Conservation (phyloP, 768 basidiomycete genomes). For the Boletus rex-veris region DNA sequence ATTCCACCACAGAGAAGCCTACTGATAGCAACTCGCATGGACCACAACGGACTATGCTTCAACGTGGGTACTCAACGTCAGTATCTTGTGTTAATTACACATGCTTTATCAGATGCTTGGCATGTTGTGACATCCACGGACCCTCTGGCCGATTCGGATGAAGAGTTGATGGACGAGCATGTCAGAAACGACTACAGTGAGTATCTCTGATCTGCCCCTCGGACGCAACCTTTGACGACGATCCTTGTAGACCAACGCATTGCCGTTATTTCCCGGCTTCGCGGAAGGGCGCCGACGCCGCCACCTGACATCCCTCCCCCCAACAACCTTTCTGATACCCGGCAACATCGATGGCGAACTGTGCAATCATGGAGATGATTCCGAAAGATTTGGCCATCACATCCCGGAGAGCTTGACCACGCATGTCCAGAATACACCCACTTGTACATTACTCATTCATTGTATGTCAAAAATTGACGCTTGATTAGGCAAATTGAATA, state of each 20-base stretch:
- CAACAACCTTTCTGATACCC: conserved; percentile 18
- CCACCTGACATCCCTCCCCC: conserved; percentile 26
- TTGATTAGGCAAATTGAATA: background rate
- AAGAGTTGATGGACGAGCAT: conserved; percentile 63
- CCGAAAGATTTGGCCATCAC: conserved; percentile 9
- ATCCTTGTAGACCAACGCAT: conserved; percentile 45
- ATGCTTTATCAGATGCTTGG: conserved; percentile 62
- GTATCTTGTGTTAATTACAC: background rate
- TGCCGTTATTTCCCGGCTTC: conserved; percentile 49
- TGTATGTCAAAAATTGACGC: background rate
- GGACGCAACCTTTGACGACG: background rate
- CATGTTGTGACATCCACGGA: conserved; percentile 59
- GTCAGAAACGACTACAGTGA: conserved; percentile 63
- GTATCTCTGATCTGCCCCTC: conserved; percentile 20
- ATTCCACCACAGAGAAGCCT: conserved; percentile 16
- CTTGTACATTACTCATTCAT: conserved; percentile 9
- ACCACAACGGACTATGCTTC: conserved; percentile 42
- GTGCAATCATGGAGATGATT: conserved; percentile 34
- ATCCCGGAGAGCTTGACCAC: background rate
- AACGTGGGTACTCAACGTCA: conserved; percentile 34
- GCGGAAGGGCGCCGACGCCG: conserved; percentile 49
- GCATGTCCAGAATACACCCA: background rate
- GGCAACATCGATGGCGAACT: conserved; percentile 36
- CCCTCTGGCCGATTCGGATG: conserved; percentile 70
- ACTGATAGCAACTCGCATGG: conserved; percentile 12